phyloP scores from a whole-genome alignment of 2,329 filamentous ascomycete genomes.

The Graphilbum ipis-grandicollis region DNA sequence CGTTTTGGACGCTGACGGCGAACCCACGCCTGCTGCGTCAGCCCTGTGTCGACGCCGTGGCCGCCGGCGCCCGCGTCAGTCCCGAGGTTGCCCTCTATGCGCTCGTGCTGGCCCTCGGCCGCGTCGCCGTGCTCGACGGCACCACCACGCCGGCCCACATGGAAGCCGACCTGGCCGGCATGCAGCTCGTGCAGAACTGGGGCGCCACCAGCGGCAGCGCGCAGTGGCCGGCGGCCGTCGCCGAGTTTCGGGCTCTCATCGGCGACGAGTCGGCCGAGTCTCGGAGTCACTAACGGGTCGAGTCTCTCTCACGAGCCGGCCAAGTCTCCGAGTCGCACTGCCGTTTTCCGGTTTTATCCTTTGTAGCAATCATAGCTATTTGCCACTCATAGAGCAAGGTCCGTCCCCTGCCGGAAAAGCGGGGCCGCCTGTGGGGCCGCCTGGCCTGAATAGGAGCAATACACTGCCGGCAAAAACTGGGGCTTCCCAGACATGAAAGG shows the following conservation, averaged over 20 bases:
- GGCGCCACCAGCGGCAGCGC: constrained; percentile 1
- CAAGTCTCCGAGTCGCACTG: too few relatives aligned
- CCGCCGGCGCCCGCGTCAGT: constrained; percentile 19
- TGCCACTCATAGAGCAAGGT: too few relatives aligned
- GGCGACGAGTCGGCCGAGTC: too few relatives aligned
- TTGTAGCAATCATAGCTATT: too few relatives aligned
- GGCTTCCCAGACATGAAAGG: too few relatives aligned
- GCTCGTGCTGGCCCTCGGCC: constrained; percentile 27
- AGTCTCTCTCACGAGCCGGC: too few relatives aligned
- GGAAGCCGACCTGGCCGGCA: constrained; percentile 27
- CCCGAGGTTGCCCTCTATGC: constrained; percentile 26
- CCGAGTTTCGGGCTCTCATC: constrained; percentile 1
- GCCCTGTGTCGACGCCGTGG: constrained; percentile 31
- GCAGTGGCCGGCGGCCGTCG: constrained; percentile 5
- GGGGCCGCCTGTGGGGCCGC: too few relatives aligned
- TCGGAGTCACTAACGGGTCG: too few relatives aligned
- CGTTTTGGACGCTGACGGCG: constrained; percentile 36
- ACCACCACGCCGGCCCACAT: constrained; percentile 25
- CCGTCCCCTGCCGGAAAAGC: too few relatives aligned
- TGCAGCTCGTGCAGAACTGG: constrained; percentile 23
- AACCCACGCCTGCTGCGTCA: constrained; percentile 22
- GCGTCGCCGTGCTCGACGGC: constrained; percentile 8
- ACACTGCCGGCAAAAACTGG: too few relatives aligned
- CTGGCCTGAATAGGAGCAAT: too few relatives aligned
- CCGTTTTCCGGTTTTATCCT: too few relatives aligned